phyloP scores from a whole-genome alignment of 2,329 filamentous ascomycete species.

The Pleurostoma richardsiae region DNA sequence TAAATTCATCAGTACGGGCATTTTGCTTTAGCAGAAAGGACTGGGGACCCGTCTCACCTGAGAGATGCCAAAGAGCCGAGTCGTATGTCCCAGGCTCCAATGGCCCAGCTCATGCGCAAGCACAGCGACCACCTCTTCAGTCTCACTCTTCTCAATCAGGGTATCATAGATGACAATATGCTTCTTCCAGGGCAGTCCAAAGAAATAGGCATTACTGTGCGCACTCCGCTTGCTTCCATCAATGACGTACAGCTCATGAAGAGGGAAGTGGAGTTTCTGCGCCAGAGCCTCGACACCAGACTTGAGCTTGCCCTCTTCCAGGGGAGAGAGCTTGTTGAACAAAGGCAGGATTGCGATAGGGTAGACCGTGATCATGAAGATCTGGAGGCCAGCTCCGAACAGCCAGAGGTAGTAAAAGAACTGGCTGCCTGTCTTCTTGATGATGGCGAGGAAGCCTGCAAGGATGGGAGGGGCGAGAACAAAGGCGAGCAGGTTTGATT shows the following conservation, averaged over 20 bases:
- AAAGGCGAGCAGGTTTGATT: constrained; percentile 77
- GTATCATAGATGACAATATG: constrained; percentile 99
- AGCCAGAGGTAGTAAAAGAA: constrained; percentile 99
- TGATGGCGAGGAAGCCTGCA: constrained; percentile 86
- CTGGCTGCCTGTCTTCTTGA: constrained; percentile 85
- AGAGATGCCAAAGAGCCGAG: constrained; percentile 80
- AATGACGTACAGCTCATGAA: constrained; percentile 91
- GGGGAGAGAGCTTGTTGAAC: constrained; percentile 96
- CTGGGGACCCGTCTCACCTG: constrained; percentile 49
- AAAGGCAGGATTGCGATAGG: constrained; percentile 89
- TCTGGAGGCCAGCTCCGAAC: constrained; percentile 82
- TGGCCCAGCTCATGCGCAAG: constrained; percentile 94
- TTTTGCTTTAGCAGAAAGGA: not conserved
- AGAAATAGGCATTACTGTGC: constrained; percentile 93
- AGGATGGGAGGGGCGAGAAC: constrained; percentile 82
- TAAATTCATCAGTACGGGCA: constrained; percentile 34
- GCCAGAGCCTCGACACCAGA: constrained; percentile 81
- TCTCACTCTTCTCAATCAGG: constrained; percentile 88
- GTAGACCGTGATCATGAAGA: constrained; percentile 95
- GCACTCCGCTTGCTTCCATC: constrained; percentile 84
- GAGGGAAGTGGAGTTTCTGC: constrained; percentile 79
- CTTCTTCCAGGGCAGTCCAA: constrained; percentile 98
- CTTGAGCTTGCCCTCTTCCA: constrained; percentile 84
- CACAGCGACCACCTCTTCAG: constrained; percentile 89
- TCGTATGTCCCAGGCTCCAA: constrained; percentile 95